Evolutionary conservation across 306 rosid genomes (phyloP), one percentile per base, ranked within the genome.

Genomic region (Cicer pinnatifidum): DNA sequence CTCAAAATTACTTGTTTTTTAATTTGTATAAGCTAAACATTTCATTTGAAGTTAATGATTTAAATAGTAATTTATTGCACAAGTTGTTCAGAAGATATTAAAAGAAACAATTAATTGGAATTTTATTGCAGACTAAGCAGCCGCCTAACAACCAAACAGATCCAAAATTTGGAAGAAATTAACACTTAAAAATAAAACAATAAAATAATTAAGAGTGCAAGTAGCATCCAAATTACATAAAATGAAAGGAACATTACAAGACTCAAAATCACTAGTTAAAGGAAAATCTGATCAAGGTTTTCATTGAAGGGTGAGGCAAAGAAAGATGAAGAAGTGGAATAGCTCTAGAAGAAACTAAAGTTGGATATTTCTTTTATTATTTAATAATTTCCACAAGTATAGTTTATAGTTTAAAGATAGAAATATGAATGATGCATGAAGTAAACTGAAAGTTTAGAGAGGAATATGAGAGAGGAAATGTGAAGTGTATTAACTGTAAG

Each of bases 361-460:
- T 45, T 56, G 51, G 61, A 57, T 17, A 6, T 57, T 41, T 39
- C 8, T 9, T 35, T 54, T 45, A 40, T 77, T 41, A 38, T 0
- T 9, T 60, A 9, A 48, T 12, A 17, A 2, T 60, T 39, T 60
- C 33, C 33, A 28, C 33, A 28, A 28, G 4, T 28, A 28, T 28
- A 28, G 45, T 43, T 56, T 57, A 62, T 72, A 15, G 58, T 40
- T 33, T 57, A 60, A 28, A 53, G 60, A 57, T 44, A 51, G 60
- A 59, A 48, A 43, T 69, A 17, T 52, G 78, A 64, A 17, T 52
- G 78, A 75, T 71, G 71, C 82, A 82, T 69, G 17, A 61, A 72
- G 84, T 80, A 75, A 82, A 82, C 85, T 85, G 71, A 69, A 65
- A 80, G 86, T 86, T 38, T 48, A 67, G 85, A 77, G 54, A 70